Conservation (phyloP, 495 filamentous ascomycete species). For the Melanomma pulvis-pyrius region DNA sequence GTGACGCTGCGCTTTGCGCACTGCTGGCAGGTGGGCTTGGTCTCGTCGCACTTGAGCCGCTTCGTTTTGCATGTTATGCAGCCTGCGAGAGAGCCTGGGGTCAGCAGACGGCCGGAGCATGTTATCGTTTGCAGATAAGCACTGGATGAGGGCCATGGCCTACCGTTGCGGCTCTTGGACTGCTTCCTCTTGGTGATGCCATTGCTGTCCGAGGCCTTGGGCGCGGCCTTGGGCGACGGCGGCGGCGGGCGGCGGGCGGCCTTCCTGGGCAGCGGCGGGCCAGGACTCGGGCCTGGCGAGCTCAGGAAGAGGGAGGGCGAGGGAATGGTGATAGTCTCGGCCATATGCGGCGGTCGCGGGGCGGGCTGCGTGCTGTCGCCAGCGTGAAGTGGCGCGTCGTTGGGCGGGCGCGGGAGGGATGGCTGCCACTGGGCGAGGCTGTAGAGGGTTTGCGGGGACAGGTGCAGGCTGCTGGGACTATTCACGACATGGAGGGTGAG, state of each 20-base stretch:
- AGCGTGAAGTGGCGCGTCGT: too few relatives aligned
- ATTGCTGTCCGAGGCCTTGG: conserved; percentile 30
- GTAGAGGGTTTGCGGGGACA: background rate
- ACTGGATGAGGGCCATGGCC: conserved; percentile 22
- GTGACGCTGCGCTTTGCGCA: conserved; percentile 69
- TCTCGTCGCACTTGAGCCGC: conserved; percentile 80
- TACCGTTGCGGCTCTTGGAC: conserved; percentile 84
- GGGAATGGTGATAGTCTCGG: conserved; percentile 64
- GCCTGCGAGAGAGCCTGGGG: conserved; percentile 51
- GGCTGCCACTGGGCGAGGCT: background rate
- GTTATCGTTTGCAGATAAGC: conserved; percentile 28
- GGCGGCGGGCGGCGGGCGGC: conserved; percentile 44
- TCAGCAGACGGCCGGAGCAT: conserved; percentile 5
- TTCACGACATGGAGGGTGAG: conserved; percentile 1
- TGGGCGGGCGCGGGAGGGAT: background rate
- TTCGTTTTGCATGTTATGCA: conserved; percentile 83
- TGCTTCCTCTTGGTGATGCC: conserved; percentile 67
- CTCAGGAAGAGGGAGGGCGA: conserved; percentile 64
- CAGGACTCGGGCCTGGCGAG: conserved; percentile 32
- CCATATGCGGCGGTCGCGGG: conserved; percentile 39
- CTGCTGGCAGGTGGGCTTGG: conserved; percentile 74
- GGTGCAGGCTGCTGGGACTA: background rate
- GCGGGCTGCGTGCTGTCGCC: background rate
- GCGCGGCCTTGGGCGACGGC: conserved; percentile 37
- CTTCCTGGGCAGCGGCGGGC: conserved; percentile 29